Evolutionary conservation across 768 basidiomycete species (phyloP), one percentile per base, ranked within the genome.

Genomic region (Nidularia pulvinata): DNA sequence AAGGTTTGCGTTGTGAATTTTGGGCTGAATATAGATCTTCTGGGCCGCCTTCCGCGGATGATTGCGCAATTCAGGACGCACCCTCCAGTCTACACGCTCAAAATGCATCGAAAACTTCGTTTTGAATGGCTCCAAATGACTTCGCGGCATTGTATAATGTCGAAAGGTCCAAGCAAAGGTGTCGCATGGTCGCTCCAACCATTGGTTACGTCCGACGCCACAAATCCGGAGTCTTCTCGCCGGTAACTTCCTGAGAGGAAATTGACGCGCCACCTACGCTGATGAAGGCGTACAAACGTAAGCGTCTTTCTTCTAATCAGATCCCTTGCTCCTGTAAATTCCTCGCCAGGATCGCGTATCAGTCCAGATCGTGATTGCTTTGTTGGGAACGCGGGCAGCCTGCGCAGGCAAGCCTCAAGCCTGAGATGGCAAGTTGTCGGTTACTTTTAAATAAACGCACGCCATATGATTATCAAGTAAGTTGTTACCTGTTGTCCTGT

Each of bases 11-110:
- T 60, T 70, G 66, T 62, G 70, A 71, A 68, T 61, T 60, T 64
- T 61, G 56, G 57, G 56, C 70, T 65, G 61, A 69, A 69, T 70
- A 67, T 71, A 70, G 73, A 62, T 61, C 64, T 58, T 61, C 53
- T 58, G 57, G 55, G 64, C 77, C 77, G 76, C 66, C 72, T 73
- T 69, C 71, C 74, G 71, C 76, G 77, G 77, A 74, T 67, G 71
- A 75, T 73, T 76, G 73, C 61, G 61, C 68, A 71, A 66, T 63
- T 64, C 62, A 64, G 63, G 65, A 66, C 62, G 58, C 58, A 58
- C 57, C 55, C 58, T 57, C 62, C 62, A 63, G 68, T 16, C n/a
- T n/a, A 19, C 65, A 66, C 66, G 61, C 67, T 70, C 65, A 65
- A 67, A 61, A 53, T 60, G 63, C 61, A 61, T 66, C 65, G 60